Evolutionary conservation across 1,284 basidiomycete genomes (phyloP).

Genomic region (Stygiomarasmius scandens): DNA sequence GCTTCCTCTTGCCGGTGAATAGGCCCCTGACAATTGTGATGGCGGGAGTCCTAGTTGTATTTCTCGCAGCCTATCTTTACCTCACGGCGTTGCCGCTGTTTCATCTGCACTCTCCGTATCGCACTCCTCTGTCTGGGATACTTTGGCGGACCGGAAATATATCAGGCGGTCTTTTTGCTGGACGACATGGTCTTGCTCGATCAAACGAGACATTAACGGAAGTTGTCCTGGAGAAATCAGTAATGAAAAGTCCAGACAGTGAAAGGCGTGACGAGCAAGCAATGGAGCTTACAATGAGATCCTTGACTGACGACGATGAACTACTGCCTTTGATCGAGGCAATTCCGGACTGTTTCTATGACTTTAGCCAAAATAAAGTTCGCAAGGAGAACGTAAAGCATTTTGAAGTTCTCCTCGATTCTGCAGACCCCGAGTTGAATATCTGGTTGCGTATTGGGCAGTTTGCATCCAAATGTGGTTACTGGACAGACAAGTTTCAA

Average conservation of each 20-base stretch:
- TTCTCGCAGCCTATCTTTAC: background rate
- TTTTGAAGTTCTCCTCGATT: no score
- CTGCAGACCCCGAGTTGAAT: no score
- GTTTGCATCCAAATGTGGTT: no score
- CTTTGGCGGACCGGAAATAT: background rate
- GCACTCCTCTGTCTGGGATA: conserved; percentile 8
- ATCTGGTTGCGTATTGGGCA: no score
- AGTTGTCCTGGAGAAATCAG: background rate
- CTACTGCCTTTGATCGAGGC: background rate
- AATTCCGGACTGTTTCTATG: background rate
- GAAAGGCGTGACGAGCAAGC: background rate
- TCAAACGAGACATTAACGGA: background rate
- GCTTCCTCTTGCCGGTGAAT: conserved; percentile 8
- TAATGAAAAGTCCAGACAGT: background rate
- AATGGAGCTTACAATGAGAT: background rate
- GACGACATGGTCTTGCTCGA: background rate
- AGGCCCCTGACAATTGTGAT: background rate
- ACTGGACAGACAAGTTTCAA: no score
- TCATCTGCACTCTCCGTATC: conserved; percentile 2
- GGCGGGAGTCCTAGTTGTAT: background rate
- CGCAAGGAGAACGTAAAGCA: no score
- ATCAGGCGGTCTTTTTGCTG: background rate
- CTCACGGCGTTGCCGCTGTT: conserved; percentile 8
- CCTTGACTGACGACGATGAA: background rate
- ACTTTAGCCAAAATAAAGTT: no score